A percentile compares a stretch with the other conserved stretches of the same genome.
Evolutionary conservation across 768 basidiomycete species (phyloP).

Genomic region (Rossbeevera mucosa): DNA sequence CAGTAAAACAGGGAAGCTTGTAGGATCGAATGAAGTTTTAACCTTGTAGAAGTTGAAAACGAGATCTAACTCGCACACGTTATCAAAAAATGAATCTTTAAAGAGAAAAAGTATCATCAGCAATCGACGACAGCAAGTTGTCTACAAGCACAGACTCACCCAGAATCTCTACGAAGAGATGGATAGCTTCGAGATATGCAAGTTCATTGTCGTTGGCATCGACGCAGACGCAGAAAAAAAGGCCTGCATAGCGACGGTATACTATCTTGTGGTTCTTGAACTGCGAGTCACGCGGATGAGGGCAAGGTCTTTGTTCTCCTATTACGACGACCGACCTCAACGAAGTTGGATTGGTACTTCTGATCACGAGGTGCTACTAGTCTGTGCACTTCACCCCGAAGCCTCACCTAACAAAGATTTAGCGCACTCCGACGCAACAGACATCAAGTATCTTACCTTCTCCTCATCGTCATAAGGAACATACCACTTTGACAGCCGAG

Average conservation of each 20-base stretch:
- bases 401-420: conserved; percentile 58
- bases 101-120: conserved; percentile 1
- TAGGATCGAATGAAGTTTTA: background rate
- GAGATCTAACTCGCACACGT: conserved; percentile 95
- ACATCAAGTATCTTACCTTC: conserved; percentile 55
- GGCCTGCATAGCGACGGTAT: conserved; percentile 92
- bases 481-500: conserved; percentile 96
- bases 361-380: conserved; percentile 95
- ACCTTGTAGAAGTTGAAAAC: conserved; percentile 99
- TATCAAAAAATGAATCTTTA: conserved; percentile 95
- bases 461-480: conserved; percentile 98
- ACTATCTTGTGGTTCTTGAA: conserved; percentile 98
- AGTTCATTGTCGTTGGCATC: conserved; percentile 98
- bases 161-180: conserved; percentile 95
- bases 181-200: conserved; percentile 95
- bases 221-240: conserved; percentile 97
- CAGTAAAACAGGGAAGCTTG: conserved; percentile 5
- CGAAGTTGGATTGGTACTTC: conserved; percentile 99
- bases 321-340: conserved; percentile 65
- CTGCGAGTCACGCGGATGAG: conserved; percentile 38
- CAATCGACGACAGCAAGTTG: background rate
- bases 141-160: conserved; percentile 47
- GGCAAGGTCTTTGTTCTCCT: background rate
- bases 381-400: conserved; percentile 94
- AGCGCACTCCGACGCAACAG: background rate